A percentile compares a stretch with the other conserved stretches of the same genome.
phyloP scores from a whole-genome alignment of 1,139 yeast genomes.

The Kodamaea fungicola region DNA sequence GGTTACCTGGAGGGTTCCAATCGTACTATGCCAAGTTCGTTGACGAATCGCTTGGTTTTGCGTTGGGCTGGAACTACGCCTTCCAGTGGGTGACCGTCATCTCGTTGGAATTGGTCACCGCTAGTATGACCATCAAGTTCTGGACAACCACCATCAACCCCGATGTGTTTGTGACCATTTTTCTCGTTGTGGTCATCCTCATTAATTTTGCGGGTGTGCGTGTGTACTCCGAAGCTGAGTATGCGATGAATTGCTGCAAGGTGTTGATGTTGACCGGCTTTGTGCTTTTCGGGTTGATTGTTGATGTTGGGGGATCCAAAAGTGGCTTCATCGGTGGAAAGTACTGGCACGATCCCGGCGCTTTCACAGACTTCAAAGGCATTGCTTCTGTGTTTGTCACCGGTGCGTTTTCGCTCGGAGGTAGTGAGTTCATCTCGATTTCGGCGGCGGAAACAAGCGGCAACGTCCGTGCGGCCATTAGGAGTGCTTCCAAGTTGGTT shows the following conservation, averaged over 20 bases:
- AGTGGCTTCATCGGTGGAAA: conserved; percentile 26
- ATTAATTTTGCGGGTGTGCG: conserved; percentile 27
- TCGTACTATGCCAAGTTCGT: conserved; percentile 32
- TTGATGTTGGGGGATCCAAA: conserved; percentile 27
- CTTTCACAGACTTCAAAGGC: conserved; percentile 37
- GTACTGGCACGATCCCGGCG: conserved; percentile 28
- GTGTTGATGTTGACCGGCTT: conserved; percentile 22
- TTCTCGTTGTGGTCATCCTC: conserved; percentile 20
- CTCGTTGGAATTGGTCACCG: conserved; percentile 36
- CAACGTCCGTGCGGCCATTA: conserved; percentile 21
- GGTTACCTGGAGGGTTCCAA: conserved; percentile 34
- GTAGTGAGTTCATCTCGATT: conserved; percentile 24
- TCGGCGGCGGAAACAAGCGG: conserved; percentile 21
- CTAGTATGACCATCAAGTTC: conserved; percentile 33
- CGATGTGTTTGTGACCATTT: conserved; percentile 28
- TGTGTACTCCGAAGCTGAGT: conserved; percentile 34
- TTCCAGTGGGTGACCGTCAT: conserved; percentile 34
- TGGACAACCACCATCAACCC: conserved; percentile 27
- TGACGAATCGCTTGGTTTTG: conserved; percentile 34
- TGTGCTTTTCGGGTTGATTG: conserved; percentile 27
- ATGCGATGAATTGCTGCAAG: conserved; percentile 21
- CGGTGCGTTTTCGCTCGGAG: conserved; percentile 38
- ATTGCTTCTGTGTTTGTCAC: conserved; percentile 38
- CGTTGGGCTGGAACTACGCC: conserved; percentile 37
- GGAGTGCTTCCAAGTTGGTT: conserved; percentile 21